Evolutionary conservation across 2,329 filamentous ascomycete genomes (phyloP).

Genomic region (Biscogniauxia mediterranea): DNA sequence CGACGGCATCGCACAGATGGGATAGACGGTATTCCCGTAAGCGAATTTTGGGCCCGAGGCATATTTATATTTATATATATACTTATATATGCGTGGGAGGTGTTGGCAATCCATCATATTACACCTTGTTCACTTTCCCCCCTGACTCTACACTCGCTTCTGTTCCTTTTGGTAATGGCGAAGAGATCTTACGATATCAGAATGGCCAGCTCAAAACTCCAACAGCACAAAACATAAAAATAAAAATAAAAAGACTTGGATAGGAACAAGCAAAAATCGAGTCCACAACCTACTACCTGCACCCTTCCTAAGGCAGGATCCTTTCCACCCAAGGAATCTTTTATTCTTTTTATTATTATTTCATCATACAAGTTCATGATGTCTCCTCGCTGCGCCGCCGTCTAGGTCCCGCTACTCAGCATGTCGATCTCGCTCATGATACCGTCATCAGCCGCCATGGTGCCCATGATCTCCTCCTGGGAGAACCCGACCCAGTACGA

Average conservation of each 20-base stretch:
- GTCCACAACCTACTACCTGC: too few relatives aligned
- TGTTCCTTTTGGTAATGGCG: background rate
- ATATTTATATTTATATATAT: background rate
- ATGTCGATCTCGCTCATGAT: conserved; percentile 59
- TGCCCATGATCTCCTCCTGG: conserved; percentile 54
- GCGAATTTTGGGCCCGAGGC: background rate
- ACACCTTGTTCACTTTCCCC: background rate
- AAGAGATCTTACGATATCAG: background rate
- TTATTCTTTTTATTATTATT: background rate
- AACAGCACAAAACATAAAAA: too few relatives aligned
- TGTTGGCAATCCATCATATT: background rate
- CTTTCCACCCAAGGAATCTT: background rate
- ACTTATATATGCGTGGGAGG: background rate
- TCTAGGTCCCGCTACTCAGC: conserved; percentile 23
- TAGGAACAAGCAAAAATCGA: background rate
- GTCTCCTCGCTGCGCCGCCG: too few relatives aligned
- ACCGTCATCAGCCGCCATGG: conserved; percentile 55
- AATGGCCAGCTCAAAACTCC: background rate
- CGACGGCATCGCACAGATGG: background rate
- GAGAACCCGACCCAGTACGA: conserved; percentile 55
- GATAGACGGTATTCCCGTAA: background rate
- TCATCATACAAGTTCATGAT: background rate
- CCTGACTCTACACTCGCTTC: background rate
- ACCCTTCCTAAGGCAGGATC: background rate
- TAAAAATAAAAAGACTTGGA: too few relatives aligned